A percentile compares a stretch with the other conserved stretches of the same genome.
Conservation (phyloP, 176 grass and related monocot species). For the Musa troglodytarum region DNA sequence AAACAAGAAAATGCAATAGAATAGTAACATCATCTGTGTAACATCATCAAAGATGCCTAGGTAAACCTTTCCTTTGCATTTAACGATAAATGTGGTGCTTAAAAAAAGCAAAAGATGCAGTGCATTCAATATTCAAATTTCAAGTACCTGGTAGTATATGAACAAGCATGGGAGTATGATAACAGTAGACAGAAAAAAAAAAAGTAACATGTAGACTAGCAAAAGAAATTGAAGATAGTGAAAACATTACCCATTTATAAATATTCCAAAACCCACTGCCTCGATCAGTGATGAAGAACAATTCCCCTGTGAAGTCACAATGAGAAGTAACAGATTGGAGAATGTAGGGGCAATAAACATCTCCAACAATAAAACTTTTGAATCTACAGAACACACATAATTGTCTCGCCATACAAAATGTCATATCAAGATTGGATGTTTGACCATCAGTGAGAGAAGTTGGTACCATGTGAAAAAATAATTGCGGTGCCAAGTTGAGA, state of each 20-base stretch:
- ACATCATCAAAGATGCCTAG: too few species aligned
- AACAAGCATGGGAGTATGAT: too few species aligned
- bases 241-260: conserved; percentile 72
- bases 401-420: neutral
- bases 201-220: conserved; percentile 1
- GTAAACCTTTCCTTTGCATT: too few species aligned
- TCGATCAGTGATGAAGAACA: conserved; percentile 91
- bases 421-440: neutral
- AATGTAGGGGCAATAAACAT: neutral
- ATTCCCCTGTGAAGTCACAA: conserved; percentile 49
- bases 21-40: too few species aligned
- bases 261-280: conserved; percentile 89
- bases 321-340: neutral
- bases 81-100: too few species aligned
- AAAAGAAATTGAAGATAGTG: conserved; percentile 7
- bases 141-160: too few species aligned
- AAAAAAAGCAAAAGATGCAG: too few species aligned
- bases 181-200: conserved; percentile 4
- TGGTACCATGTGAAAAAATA: neutral
- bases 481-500: neutral
- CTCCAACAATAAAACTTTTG: neutral
- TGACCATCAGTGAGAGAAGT: neutral
- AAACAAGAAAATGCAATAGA: too few species aligned
- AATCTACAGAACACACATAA: neutral
- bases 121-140: too few species aligned